These are phyloP conservation scores for Fusarium azukiicola DNA, from an alignment of 2,329 filamentous ascomycete species.

Conservation along the genomic window DNA sequence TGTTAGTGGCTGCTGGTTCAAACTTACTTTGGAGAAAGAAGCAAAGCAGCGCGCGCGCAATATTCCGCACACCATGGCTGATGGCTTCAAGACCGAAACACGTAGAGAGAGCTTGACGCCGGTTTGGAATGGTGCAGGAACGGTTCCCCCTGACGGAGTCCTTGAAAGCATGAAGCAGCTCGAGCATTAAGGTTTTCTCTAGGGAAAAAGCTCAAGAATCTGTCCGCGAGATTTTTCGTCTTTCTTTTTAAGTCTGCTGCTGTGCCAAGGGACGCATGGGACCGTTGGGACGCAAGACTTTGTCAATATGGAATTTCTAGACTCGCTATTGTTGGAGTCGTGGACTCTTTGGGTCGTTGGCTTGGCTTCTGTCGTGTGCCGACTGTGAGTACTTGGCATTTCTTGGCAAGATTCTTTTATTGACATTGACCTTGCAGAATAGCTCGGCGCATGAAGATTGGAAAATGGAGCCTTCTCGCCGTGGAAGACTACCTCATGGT, in stretches of 20 bases:
- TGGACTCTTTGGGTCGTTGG: slow-evolving; percentile 56
- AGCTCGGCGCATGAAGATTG: slow-evolving; percentile 63
- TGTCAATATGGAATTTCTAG: slow-evolving; percentile 52
- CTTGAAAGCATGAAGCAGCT: slow-evolving; percentile 1
- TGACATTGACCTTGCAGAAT: slow-evolving; percentile 35
- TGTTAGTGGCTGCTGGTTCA: neutral
- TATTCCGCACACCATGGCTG: neutral
- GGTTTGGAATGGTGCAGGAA: neutral
- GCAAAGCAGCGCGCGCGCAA: neutral
- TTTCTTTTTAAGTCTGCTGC: neutral
- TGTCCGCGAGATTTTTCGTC: slow-evolving; percentile 6
- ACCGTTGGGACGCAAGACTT: neutral
- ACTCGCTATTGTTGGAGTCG: slow-evolving; percentile 54
- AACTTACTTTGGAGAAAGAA: neutral
- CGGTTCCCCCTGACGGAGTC: slow-evolving; percentile 9
- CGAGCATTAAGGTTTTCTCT: slow-evolving; percentile 4
- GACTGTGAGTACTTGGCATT: slow-evolving; percentile 46
- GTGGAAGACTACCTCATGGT: slow-evolving; percentile 79
- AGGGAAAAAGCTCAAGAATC: neutral
- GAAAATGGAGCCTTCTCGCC: slow-evolving; percentile 71
- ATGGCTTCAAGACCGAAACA: slow-evolving; percentile 5
- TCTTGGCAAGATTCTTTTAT: neutral
- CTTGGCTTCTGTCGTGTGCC: slow-evolving; percentile 51
- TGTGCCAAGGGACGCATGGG: neutral
- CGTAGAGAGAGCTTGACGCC: slow-evolving; percentile 2